phyloP scores from a whole-genome alignment of 2,329 filamentous ascomycete genomes.

The Sclerotinia nivalis region DNA sequence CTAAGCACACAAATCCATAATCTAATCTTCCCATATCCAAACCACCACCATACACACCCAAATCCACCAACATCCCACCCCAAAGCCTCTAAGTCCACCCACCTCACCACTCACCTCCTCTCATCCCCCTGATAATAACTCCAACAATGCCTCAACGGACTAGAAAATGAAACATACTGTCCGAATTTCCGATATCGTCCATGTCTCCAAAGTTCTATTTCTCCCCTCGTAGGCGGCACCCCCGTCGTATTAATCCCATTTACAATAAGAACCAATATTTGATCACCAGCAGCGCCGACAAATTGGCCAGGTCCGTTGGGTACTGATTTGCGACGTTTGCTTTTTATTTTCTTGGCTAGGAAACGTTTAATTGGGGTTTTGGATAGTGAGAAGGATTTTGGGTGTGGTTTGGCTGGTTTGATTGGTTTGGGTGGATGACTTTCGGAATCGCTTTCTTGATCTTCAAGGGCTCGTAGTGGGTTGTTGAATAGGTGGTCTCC shows the following conservation, averaged over 20 bases:
- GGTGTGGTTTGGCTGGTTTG: no score
- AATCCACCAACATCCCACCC: accelerated
- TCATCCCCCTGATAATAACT: not conserved
- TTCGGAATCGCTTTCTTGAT: not conserved
- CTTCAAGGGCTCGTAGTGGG: not conserved
- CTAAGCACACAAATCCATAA: not conserved
- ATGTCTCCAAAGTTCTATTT: not conserved
- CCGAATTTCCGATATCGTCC: not conserved
- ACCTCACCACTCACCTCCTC: not conserved
- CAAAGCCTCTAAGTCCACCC: not conserved
- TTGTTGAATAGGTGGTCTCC: not conserved
- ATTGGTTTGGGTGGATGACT: accelerated
- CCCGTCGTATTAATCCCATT: not conserved
- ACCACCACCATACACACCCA: not conserved
- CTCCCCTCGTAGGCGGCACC: not conserved
- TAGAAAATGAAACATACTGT: not conserved
- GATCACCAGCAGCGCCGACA: not conserved
- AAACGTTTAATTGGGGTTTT: not conserved
- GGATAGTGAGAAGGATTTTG: not conserved
- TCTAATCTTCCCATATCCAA: not conserved
- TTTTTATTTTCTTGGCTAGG: not conserved
- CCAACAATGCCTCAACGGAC: slow-evolving; percentile 4
- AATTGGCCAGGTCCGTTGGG: not conserved
- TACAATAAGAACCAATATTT: not conserved
- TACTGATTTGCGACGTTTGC: not conserved